Percentiles rank a stretch among this genome's conserved stretches.
Conservation (phyloP, 2,329 filamentous ascomycete genomes). For the Aspergillus floridensis region DNA sequence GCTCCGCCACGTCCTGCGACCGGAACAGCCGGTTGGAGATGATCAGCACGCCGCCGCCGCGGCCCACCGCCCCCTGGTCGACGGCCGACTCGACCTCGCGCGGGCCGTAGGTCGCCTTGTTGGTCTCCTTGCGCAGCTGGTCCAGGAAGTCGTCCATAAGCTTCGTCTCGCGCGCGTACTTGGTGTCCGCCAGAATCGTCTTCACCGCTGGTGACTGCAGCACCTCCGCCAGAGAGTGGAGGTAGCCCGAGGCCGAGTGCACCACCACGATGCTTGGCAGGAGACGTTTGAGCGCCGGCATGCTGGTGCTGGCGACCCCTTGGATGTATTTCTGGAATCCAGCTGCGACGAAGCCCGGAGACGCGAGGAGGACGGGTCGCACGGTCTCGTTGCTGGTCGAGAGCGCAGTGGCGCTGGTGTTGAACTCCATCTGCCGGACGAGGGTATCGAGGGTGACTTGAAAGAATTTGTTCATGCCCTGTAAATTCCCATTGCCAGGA, state of each 20-base stretch:
- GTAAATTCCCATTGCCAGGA: not conserved
- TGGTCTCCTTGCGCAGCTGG: conserved; percentile 77
- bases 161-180: conserved; percentile 78
- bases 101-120: conserved; percentile 85
- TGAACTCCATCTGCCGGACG: conserved; percentile 73
- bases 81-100: conserved; percentile 79
- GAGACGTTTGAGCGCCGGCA: conserved; percentile 63
- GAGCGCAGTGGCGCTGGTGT: conserved; percentile 39
- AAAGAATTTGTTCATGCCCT: conserved; percentile 75
- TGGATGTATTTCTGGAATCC: conserved; percentile 76
- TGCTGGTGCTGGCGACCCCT: conserved; percentile 58
- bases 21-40: conserved; percentile 87
- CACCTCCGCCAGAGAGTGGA: conserved; percentile 85
- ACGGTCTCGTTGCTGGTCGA: conserved; percentile 34
- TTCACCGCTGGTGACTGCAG: conserved; percentile 77
- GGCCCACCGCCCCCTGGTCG: conserved; percentile 80
- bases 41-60: conserved; percentile 78
- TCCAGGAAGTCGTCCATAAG: conserved; percentile 82
- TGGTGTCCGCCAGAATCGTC: conserved; percentile 76
- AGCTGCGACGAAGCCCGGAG: conserved; percentile 80
- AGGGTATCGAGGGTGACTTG: conserved; percentile 73
- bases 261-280: conserved; percentile 65
- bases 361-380: conserved; percentile 74
- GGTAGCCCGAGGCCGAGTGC: conserved; percentile 78
- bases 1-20: conserved; percentile 70